phyloP scores from a whole-genome alignment of 371 early-diverging fungal species.

The Sporodiniella umbellata region DNA sequence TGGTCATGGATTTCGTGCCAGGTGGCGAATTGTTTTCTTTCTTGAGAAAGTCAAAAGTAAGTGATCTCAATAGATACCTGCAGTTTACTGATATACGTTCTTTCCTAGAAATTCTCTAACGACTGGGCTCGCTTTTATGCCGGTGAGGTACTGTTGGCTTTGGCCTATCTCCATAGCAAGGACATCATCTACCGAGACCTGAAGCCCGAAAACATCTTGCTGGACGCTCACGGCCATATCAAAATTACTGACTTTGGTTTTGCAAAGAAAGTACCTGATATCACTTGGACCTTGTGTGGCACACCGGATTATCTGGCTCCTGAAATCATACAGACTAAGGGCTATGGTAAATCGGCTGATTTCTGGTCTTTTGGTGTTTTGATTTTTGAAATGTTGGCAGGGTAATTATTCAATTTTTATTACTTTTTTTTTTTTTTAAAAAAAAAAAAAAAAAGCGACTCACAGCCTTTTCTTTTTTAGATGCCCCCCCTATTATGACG shows the following conservation, averaged over 20 bases:
- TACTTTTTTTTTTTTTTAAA: too few species aligned
- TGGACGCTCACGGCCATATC: conserved; percentile 91
- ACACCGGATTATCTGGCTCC: conserved; percentile 90
- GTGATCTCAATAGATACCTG: conserved; percentile 41
- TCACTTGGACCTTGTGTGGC: conserved; percentile 89
- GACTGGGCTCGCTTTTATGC: conserved; percentile 83
- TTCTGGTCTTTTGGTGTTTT: conserved; percentile 99
- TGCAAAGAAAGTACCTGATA: conserved; percentile 78
- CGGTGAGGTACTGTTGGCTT: conserved; percentile 70
- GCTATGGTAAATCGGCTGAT: conserved; percentile 96
- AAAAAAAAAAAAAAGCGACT: neutral
- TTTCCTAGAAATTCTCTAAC: conserved; percentile 71
- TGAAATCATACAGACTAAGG: neutral
- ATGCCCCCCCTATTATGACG: conserved; percentile 93
- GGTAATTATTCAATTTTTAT: conserved; percentile 53
- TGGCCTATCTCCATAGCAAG: conserved; percentile 88
- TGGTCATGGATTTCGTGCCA: conserved; percentile 86
- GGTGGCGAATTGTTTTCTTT: conserved; percentile 89
- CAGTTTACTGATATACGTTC: neutral
- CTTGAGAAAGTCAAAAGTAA: conserved; percentile 49
- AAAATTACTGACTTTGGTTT: conserved; percentile 99
- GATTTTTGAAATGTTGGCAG: conserved; percentile 94
- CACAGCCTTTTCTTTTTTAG: conserved; percentile 14
- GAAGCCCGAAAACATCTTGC: conserved; percentile 91
- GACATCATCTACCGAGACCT: conserved; percentile 94